A percentile compares a stretch with the other conserved stretches of the same genome.
Evolutionary conservation across 164 flowering plant genomes (phyloP).

Genomic region (Amborella trichopoda): DNA sequence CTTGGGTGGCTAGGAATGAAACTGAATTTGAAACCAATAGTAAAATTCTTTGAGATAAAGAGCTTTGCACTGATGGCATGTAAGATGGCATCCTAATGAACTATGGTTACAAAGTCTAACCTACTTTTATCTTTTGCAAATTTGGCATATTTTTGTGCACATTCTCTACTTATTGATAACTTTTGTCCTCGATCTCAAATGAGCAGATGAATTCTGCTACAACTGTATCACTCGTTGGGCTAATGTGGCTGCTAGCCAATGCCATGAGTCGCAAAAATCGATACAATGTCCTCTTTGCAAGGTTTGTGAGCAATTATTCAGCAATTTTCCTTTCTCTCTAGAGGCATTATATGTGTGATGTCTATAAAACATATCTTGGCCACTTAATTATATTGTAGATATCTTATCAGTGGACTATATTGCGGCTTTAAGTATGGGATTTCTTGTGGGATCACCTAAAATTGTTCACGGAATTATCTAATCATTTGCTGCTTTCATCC

Average conservation of each 20-base stretch:
- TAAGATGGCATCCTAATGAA: background rate
- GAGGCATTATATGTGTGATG: background rate
- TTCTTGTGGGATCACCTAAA: background rate
- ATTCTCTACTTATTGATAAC: background rate
- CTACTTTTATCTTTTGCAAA: background rate
- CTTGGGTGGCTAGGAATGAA: too few species aligned
- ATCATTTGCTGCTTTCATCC: background rate
- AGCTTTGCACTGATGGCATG: too few species aligned
- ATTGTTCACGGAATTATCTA: background rate
- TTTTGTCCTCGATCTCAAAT: background rate
- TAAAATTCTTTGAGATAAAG: background rate
- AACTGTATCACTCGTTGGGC: background rate
- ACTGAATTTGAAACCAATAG: background rate
- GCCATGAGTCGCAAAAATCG: background rate
- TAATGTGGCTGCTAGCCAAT: background rate
- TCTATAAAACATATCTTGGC: too few species aligned
- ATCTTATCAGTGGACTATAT: background rate
- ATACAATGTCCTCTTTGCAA: constrained; percentile 1
- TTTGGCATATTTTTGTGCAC: background rate
- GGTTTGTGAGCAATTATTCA: background rate
- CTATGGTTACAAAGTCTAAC: background rate
- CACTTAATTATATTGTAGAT: background rate
- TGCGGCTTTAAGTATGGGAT: background rate
- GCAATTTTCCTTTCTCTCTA: background rate
- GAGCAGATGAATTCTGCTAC: constrained; percentile 1